These are phyloP conservation scores for Aspergillus fructus DNA, from an alignment of 2,329 filamentous ascomycete genomes.

Conservation along the genomic window DNA sequence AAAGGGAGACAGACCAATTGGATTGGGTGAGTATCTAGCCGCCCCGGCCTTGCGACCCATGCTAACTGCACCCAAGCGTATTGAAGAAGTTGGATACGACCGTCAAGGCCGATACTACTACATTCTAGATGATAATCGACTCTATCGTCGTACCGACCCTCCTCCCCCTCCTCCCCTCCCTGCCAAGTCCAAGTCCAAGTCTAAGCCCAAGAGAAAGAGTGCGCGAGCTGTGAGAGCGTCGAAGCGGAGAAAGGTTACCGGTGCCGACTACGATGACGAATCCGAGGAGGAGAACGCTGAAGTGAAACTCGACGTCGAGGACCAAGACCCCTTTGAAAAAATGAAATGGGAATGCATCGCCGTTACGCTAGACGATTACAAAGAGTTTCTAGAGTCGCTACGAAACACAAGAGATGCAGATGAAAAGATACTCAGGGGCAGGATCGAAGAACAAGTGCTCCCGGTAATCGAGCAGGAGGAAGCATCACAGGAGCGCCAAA, in stretches of 20 bases:
- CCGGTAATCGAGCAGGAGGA: conserved; percentile 79
- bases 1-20: conserved; percentile 76
- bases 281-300: conserved; percentile 45
- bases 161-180: conserved; percentile 58
- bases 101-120: conserved; percentile 82
- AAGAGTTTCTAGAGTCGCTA: conserved; percentile 67
- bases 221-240: conserved; percentile 64
- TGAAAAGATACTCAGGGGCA: conserved; percentile 73
- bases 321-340: conserved; percentile 70
- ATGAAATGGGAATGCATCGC: conserved; percentile 91
- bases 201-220: conserved; percentile 65
- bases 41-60: neutral
- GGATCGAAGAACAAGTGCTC: conserved; percentile 74
- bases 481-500: conserved; percentile 67
- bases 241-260: conserved; percentile 64
- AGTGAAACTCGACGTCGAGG: conserved; percentile 46
- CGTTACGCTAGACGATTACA: conserved; percentile 75
- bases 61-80: conserved; percentile 37
- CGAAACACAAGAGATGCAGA: conserved; percentile 77
- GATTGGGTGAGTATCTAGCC: conserved; percentile 67
- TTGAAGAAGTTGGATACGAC: conserved; percentile 70
- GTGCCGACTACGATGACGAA: conserved; percentile 38
- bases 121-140: conserved; percentile 87
- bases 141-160: conserved; percentile 84
- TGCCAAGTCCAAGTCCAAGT: conserved; percentile 61